Base-by-base conservation (phyloP, 371 early-diverging fungal genomes). In the Mortierella sp. region DNA sequence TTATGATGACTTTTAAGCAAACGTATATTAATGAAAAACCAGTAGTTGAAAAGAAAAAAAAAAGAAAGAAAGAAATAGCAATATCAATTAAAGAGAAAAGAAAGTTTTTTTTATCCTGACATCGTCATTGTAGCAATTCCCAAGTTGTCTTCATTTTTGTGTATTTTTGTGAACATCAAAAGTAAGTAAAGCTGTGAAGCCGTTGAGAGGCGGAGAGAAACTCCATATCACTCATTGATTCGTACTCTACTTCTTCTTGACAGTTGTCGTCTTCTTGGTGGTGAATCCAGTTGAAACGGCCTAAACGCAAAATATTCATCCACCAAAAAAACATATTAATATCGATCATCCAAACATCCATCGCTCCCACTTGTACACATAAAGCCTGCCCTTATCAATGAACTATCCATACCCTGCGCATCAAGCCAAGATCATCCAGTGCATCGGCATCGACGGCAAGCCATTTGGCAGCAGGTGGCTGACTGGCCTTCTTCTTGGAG, bases 381-480 rank as follows among this genome's bases (percentile, higher is more conserved):
- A 60, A 70, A 14, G 71, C 21, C 71, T 41, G 10, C 27, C 27
- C 27, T 10, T 56, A 27, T 56, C n/a, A 8, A 10, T 51, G 21
- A 46, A 16, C 0, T 3, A n/a, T 21, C 46, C 6, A 21, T 77
- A 86, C 87, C 83, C 80, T 82, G 82, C 87, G 87, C 70, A 86
- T 77, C 21, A 32, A 24, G 65, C 75, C 51, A n/a, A 86, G 72
- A 73, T 86, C 87, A 16, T 86, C 87, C 51, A 86, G 44, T 3
- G 76, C 83, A 70, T 86, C 87, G 10, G 87, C 55, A 65, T 86
- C 87, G 49, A 75, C 35, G 14, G 87, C 87, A 51, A 55, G 41
- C 87, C 87, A 86, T 60, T 77, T 82, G 21, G 80, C 75, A 35
- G 49, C 72, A 12, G 87, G 77, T 4, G 87, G 87, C 29, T 65